A percentile compares a stretch with the other conserved stretches of the same genome.
Evolutionary conservation across 345 rosid species (phyloP).

Genomic region (Moricandia moricandioides): DNA sequence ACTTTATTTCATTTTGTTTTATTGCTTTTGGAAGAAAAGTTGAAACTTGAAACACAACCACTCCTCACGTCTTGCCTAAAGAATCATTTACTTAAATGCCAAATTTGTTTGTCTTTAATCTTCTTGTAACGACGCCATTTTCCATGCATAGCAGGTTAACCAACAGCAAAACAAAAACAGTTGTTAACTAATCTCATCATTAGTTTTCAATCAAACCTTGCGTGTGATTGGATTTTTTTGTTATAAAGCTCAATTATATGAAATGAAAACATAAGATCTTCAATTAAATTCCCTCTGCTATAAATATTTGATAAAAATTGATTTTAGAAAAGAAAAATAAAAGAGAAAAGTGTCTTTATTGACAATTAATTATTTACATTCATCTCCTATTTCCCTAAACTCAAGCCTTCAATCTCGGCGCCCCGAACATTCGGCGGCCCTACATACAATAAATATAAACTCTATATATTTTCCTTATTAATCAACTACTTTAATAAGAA

Average conservation of each 20-base stretch:
- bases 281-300: neutral
- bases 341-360: conserved; percentile 26
- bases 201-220: conserved; percentile 23
- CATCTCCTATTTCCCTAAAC: conserved; percentile 34
- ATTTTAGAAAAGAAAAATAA: neutral
- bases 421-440: conserved; percentile 27
- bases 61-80: conserved; percentile 25
- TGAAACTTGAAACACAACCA: conserved; percentile 25
- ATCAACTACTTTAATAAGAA: conserved; percentile 9
- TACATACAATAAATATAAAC: neutral
- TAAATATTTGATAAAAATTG: neutral
- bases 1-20: neutral
- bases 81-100: neutral
- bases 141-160: neutral
- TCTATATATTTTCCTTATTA: neutral
- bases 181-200: conserved; percentile 22
- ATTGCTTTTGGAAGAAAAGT: neutral
- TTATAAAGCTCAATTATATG: conserved; percentile 15
- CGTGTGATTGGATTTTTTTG: conserved; percentile 18
- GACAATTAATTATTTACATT: conserved; percentile 29
- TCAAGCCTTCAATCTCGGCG: conserved; percentile 38
- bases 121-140: conserved; percentile 15
- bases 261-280: conserved; percentile 10
- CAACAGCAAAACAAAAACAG: conserved; percentile 22
- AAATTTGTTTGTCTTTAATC: neutral